phyloP scores from a whole-genome alignment of 495 filamentous ascomycete species.

The Lepraria neglecta region DNA sequence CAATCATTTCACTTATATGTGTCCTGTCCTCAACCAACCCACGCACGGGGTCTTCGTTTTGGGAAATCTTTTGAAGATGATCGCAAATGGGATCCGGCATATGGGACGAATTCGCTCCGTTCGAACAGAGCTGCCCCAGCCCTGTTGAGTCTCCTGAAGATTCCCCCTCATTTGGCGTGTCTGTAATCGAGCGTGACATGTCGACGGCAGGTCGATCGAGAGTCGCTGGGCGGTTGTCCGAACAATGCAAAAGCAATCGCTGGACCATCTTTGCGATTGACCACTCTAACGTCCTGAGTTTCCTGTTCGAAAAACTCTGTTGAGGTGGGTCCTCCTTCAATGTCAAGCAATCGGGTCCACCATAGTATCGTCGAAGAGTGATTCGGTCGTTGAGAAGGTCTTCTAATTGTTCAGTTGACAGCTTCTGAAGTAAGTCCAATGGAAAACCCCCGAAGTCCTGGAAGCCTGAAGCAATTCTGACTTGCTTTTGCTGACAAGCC shows the following conservation, averaged over 20 bases:
- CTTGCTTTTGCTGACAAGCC: constrained; percentile 9
- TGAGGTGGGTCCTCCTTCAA: constrained; percentile 1
- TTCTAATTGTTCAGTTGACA: constrained; percentile 18
- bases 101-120: no score
- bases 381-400: constrained; percentile 10
- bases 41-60: background rate
- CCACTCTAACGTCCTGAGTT: constrained; percentile 25
- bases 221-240: background rate
- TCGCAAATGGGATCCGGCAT: no score
- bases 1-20: background rate
- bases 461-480: constrained; percentile 20
- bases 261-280: constrained; percentile 24
- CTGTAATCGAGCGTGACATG: background rate
- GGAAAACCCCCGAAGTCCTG: constrained; percentile 23
- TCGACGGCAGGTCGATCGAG: background rate
- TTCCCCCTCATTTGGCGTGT: no score
- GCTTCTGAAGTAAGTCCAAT: constrained; percentile 20
- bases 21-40: background rate
- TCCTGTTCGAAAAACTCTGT: constrained; percentile 16
- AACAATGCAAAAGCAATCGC: constrained; percentile 17
- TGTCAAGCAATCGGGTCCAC: constrained; percentile 8
- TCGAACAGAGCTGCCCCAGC: no score
- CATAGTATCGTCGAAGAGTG: constrained; percentile 21
- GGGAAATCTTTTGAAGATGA: background rate
- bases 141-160: no score